Evolutionary conservation across 257 asterid species (phyloP).

Genomic region (Ballota nigra): DNA sequence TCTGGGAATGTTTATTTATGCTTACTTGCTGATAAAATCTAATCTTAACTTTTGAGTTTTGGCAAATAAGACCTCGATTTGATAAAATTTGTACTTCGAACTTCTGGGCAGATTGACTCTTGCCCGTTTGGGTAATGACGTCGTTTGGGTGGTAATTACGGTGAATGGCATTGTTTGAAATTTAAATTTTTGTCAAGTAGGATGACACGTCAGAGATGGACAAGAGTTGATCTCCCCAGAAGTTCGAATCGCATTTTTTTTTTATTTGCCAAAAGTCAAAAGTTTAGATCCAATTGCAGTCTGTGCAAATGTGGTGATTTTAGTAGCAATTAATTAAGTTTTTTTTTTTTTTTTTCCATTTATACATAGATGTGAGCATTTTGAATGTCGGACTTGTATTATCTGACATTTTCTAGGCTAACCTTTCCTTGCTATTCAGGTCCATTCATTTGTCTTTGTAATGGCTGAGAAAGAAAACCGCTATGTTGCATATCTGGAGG

Average conservation of each 20-base stretch:
- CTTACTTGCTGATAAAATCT: no score
- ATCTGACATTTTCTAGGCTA: not conserved
- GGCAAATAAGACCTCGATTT: no score
- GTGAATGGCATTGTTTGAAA: no score
- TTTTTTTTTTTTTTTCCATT: not conserved
- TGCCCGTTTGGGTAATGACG: no score
- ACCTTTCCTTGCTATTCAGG: conserved; percentile 39
- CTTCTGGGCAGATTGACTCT: no score
- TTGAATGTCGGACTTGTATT: not conserved
- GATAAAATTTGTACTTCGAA: no score
- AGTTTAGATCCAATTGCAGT: not conserved
- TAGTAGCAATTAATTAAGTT: no score
- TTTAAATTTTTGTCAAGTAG: not conserved
- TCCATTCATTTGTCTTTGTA: conserved; percentile 80
- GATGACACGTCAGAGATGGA: not conserved
- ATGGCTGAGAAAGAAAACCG: conserved; percentile 95
- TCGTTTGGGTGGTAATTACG: no score
- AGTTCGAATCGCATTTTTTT: not conserved
- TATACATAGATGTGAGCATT: not conserved
- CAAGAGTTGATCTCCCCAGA: not conserved
- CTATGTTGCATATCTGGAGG: conserved; percentile 86
- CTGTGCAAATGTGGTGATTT: no score
- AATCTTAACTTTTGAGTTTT: not conserved
- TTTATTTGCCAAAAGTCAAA: not conserved
- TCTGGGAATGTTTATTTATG: not conserved